These are phyloP conservation scores for Solanum hybrid DNA, from an alignment of 305 asterid genomes.

Conservation along the genomic window DNA sequence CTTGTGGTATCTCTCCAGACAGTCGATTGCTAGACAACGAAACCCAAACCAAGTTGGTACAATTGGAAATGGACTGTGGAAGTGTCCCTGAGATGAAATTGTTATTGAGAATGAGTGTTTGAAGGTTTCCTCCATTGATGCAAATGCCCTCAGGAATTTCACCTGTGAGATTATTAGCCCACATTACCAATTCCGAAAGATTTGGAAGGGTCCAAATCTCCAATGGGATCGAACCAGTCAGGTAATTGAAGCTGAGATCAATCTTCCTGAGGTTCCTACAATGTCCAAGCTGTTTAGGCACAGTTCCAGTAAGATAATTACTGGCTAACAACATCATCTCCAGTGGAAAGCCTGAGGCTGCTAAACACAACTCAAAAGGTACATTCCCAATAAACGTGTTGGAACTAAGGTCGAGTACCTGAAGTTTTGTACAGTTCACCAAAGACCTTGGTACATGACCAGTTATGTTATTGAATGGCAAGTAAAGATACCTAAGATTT, in stretches of 20 bases:
- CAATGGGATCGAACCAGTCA: slow-evolving; percentile 49
- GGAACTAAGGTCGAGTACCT: slow-evolving; percentile 71
- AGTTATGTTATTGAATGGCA: slow-evolving; percentile 54
- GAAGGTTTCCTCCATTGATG: slow-evolving; percentile 60
- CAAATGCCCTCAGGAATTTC: slow-evolving; percentile 75
- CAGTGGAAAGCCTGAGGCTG: slow-evolving; percentile 24
- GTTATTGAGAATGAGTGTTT: slow-evolving; percentile 72
- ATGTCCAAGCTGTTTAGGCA: slow-evolving; percentile 51
- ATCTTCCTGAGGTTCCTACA: slow-evolving; percentile 47
- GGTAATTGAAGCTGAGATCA: slow-evolving; percentile 70
- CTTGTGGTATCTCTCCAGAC: slow-evolving; percentile 51
- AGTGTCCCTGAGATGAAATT: slow-evolving; percentile 52
- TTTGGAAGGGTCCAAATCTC: slow-evolving; percentile 67
- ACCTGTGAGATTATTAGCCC: slow-evolving; percentile 79
- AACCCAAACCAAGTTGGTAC: slow-evolving; percentile 79
- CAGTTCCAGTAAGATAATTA: slow-evolving; percentile 52
- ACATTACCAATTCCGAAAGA: slow-evolving; percentile 63
- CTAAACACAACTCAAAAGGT: slow-evolving; percentile 55
- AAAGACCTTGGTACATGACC: slow-evolving; percentile 56
- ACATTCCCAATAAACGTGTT: slow-evolving; percentile 61
- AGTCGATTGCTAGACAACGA: slow-evolving; percentile 64
- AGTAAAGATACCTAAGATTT: slow-evolving; percentile 39
- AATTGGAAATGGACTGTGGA: slow-evolving; percentile 60
- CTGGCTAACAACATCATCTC: slow-evolving; percentile 52
- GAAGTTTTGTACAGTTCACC: slow-evolving; percentile 46